A percentile compares a stretch with the other conserved stretches of the same genome.
Conservation (phyloP, 1,284 basidiomycete species). For the Microbotryum saponariae region DNA sequence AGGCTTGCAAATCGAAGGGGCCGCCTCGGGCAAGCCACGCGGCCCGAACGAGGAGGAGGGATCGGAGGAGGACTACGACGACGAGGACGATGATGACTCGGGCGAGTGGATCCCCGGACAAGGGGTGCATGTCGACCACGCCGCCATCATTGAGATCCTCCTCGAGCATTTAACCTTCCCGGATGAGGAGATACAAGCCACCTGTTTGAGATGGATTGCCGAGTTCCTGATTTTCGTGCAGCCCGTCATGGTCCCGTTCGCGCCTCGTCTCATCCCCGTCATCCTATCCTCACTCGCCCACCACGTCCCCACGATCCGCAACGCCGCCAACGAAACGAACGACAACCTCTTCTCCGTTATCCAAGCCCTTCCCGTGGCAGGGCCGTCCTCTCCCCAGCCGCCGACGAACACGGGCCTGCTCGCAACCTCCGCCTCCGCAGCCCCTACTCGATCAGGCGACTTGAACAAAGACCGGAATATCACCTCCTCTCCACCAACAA, state of each 20-base stretch:
- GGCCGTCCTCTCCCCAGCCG: conserved; percentile 45
- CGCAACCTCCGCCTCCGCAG: conserved; percentile 9
- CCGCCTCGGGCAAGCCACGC: background rate
- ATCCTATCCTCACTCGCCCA: conserved; percentile 92
- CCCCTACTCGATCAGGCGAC: conserved; percentile 15
- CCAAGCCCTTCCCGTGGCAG: conserved; percentile 67
- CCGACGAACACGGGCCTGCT: conserved; percentile 27
- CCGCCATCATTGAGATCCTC: conserved; percentile 86
- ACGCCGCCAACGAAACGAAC: conserved; percentile 78
- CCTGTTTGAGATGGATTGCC: conserved; percentile 73
- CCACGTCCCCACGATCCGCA: conserved; percentile 78
- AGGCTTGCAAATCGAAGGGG: too few species aligned
- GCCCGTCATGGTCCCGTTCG: conserved; percentile 89
- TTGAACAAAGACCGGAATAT: background rate
- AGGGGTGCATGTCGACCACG: conserved; percentile 83
- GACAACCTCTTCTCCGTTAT: conserved; percentile 76
- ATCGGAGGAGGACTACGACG: conserved; percentile 34
- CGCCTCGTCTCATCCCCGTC: conserved; percentile 81
- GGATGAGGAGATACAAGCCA: conserved; percentile 45
- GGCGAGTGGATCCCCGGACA: conserved; percentile 84
- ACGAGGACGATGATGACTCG: conserved; percentile 39
- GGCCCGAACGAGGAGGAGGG: conserved; percentile 31
- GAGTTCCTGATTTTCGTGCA: conserved; percentile 82
- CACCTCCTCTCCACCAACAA: conserved; percentile 12
- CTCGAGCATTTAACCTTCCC: conserved; percentile 79